These are phyloP conservation scores for Lactarius psammicola DNA, from an alignment of 768 basidiomycete genomes.

Conservation along the genomic window DNA sequence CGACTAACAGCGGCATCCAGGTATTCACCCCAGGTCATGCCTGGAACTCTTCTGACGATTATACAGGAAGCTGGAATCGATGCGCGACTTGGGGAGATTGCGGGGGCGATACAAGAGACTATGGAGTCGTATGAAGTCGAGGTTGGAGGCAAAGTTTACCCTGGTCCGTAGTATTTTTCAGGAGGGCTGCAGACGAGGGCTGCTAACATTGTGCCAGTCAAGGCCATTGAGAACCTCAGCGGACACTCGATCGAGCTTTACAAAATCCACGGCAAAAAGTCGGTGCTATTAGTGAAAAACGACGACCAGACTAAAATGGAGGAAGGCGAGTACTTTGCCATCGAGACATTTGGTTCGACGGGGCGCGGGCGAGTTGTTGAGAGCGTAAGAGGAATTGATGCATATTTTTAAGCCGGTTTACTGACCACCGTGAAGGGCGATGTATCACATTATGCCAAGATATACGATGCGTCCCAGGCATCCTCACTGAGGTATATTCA, in stretches of 20 bases:
- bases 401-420: neutral
- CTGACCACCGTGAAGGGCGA: slow-evolving; percentile 59
- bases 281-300: slow-evolving; percentile 84
- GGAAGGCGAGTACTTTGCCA: slow-evolving; percentile 98
- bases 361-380: slow-evolving; percentile 88
- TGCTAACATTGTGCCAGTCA: slow-evolving; percentile 56
- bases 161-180: slow-evolving; percentile 48
- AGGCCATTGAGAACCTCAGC: slow-evolving; percentile 89
- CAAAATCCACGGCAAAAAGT: slow-evolving; percentile 92
- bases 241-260: slow-evolving; percentile 92
- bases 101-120: slow-evolving; percentile 90
- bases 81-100: slow-evolving; percentile 88
- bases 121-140: slow-evolving; percentile 99
- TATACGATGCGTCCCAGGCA: slow-evolving; percentile 64
- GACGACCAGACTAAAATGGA: slow-evolving; percentile 96
- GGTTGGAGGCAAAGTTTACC: slow-evolving; percentile 77
- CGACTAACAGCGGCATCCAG: slow-evolving; percentile 88
- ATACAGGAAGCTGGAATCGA: slow-evolving; percentile 93
- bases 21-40: slow-evolving; percentile 39
- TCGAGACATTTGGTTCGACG: slow-evolving; percentile 98
- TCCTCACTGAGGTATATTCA: slow-evolving; percentile 57
- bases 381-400: slow-evolving; percentile 45
- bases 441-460: slow-evolving; percentile 88
- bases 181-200: neutral
- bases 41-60: slow-evolving; percentile 9